Evolutionary conservation across 2,329 filamentous ascomycete species (phyloP).

Genomic region (Alternaria ethzedia): DNA sequence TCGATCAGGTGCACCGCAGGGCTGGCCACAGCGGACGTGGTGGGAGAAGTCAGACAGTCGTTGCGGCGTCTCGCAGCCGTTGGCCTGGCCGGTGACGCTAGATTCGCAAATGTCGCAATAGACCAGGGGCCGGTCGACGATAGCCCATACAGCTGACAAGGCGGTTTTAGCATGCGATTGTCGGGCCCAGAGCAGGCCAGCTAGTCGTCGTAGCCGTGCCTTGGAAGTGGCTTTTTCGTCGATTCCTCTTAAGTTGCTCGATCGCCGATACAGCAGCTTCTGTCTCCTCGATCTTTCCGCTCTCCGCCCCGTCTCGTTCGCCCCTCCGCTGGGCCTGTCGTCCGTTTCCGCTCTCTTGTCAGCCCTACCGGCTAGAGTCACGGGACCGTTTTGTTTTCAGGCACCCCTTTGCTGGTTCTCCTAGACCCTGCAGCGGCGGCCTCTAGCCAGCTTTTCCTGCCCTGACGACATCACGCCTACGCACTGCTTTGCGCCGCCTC

Average conservation of each 20-base stretch:
- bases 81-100: conserved; percentile 8
- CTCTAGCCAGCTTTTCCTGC: conserved; percentile 2
- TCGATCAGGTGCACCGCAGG: neutral
- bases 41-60: neutral
- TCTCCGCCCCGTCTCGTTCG: conserved; percentile 2
- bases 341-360: conserved; percentile 4
- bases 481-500: neutral
- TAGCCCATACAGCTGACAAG: conserved; percentile 11
- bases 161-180: conserved; percentile 8
- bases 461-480: neutral
- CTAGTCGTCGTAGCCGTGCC: conserved; percentile 9
- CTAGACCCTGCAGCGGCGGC: conserved; percentile 8
- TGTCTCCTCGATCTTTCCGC: neutral
- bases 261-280: conserved; percentile 8
- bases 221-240: conserved; percentile 7
- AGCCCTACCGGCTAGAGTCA: conserved; percentile 12
- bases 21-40: neutral
- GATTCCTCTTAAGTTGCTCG: conserved; percentile 14
- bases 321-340: conserved; percentile 5
- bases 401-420: neutral
- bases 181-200: conserved; percentile 6
- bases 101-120: conserved; percentile 12
- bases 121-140: conserved; percentile 8
- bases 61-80: conserved; percentile 7
- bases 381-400: conserved; percentile 4